Conservation (phyloP, 257 asterid genomes). For the Nemophila menziesii region DNA sequence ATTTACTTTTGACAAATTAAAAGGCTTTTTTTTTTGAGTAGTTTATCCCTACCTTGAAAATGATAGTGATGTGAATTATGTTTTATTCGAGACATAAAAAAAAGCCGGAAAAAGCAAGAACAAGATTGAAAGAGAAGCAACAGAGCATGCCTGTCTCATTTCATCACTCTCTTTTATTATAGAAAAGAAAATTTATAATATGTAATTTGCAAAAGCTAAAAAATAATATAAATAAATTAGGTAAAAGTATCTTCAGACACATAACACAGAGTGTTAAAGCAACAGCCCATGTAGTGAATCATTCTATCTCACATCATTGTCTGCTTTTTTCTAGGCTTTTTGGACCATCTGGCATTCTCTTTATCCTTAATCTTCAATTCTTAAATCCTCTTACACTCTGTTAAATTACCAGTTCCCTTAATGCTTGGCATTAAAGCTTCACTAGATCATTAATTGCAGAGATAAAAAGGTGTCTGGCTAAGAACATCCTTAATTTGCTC, state of each 20-base stretch:
- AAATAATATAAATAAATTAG: slow-evolving; percentile 11
- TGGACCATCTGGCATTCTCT: slow-evolving; percentile 25
- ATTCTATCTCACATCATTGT: slow-evolving; percentile 4
- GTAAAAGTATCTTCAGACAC: slow-evolving; percentile 13
- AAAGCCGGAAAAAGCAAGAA: slow-evolving; percentile 12
- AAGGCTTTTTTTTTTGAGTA: too few relatives aligned
- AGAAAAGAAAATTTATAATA: too few relatives aligned
- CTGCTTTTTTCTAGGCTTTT: slow-evolving; percentile 7
- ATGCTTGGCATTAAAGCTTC: slow-evolving; percentile 75
- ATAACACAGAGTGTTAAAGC: slow-evolving; percentile 17
- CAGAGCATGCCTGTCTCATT: slow-evolving; percentile 53
- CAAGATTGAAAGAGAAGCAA: slow-evolving; percentile 23
- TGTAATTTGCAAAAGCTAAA: not conserved
- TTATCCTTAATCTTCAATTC: slow-evolving; percentile 13
- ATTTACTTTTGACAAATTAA: too few relatives aligned
- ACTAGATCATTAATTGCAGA: slow-evolving; percentile 24
- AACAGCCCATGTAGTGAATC: slow-evolving; percentile 18
- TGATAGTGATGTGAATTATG: slow-evolving; percentile 3
- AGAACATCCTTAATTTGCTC: slow-evolving; percentile 25
- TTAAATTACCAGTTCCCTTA: slow-evolving; percentile 67
- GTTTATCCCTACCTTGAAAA: not conserved
- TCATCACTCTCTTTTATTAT: slow-evolving; percentile 7
- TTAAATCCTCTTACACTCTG: slow-evolving; percentile 35
- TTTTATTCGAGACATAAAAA: slow-evolving; percentile 8
- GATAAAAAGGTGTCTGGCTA: slow-evolving; percentile 11